These are phyloP conservation scores for Gonapodya prolifera DNA, from an alignment of 192 early-diverging fungal species.

Conservation along the genomic window DNA sequence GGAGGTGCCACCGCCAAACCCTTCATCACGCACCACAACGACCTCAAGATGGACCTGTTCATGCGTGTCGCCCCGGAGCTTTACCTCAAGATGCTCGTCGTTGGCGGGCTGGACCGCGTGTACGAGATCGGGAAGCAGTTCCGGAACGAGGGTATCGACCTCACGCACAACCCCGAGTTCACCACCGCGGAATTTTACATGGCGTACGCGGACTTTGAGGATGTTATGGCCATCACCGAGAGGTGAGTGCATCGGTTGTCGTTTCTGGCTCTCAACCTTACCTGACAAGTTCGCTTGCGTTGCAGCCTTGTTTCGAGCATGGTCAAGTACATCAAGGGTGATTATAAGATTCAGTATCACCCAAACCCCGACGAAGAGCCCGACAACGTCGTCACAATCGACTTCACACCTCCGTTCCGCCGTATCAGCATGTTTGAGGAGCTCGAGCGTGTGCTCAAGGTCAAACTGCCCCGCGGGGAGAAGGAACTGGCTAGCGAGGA, in stretches of 20 bases:
- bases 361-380: conserved; percentile 70
- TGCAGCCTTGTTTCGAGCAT: conserved; percentile 70
- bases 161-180: conserved; percentile 99
- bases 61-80: conserved; percentile 98
- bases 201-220: conserved; percentile 97
- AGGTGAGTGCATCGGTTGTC: no score
- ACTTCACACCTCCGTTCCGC: conserved; percentile 94
- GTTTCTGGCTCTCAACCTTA: no score
- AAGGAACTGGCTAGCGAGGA: conserved; percentile 62
- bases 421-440: conserved; percentile 86
- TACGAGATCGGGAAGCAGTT: conserved; percentile 99
- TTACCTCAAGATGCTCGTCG: conserved; percentile 94
- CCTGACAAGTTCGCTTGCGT: no score
- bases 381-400: conserved; percentile 64
- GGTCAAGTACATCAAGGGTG: conserved; percentile 86
- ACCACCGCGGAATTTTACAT: conserved; percentile 99
- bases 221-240: conserved; percentile 95
- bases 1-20: conserved; percentile 99
- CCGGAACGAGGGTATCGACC: conserved; percentile 96
- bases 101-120: conserved; percentile 95
- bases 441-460: conserved; percentile 76
- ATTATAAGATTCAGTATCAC: conserved; percentile 87
- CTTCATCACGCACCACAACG: conserved; percentile 98
- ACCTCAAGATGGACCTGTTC: conserved; percentile 94
- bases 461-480: conserved; percentile 82